Evolutionary conservation across 1,139 yeast species (phyloP), one percentile per base, ranked within the genome.

Genomic region (Oligophagozyma castellii): DNA sequence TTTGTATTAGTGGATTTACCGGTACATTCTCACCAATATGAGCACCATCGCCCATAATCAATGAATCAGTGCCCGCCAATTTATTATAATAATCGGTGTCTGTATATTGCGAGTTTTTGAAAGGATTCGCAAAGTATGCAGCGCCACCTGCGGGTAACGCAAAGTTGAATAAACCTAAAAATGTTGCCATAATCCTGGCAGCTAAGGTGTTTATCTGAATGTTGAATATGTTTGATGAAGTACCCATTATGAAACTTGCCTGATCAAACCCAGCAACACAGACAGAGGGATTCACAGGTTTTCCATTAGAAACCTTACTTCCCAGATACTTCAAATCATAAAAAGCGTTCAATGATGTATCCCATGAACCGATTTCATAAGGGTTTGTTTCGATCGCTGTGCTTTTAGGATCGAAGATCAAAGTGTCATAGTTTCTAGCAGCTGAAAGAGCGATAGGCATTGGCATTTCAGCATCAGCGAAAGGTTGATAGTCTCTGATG

Each of bases 311-410:
- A 14, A 70, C 61, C 7, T 62, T 52, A 1, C 89, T 66, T 14
- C 95, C 95, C 35, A 80, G 52, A 48, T 78, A 81, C 50, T 70
- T 66, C 22, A 73, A 56, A 34, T 74, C 71, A 13, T 74, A 62
- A 53, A 81, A 81, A 12, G 74, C 65, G 35, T 66, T 61, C 26
- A 80, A 53, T 0, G 77, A 63, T 16, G 80, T 74, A 48, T 81
- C 94, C 89, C 89, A 81, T 16, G 89, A 73, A 4, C 95, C 94
- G 50, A 81, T 49, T 53, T 83, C 94, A 43, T 57, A 79, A 1
- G 95, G 84, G 36, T 68, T 76, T 44, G 78, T 60, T 53, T 83
- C 95, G 38, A 78, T 70, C 13, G 75, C 64, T 1, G 93, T 74
- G 5, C 86, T 70, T 48, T 77, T 81, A 8, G 58, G 55, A 42